phyloP scores from a whole-genome alignment of 1,284 basidiomycete species.

The Ustilago cynodontis region DNA sequence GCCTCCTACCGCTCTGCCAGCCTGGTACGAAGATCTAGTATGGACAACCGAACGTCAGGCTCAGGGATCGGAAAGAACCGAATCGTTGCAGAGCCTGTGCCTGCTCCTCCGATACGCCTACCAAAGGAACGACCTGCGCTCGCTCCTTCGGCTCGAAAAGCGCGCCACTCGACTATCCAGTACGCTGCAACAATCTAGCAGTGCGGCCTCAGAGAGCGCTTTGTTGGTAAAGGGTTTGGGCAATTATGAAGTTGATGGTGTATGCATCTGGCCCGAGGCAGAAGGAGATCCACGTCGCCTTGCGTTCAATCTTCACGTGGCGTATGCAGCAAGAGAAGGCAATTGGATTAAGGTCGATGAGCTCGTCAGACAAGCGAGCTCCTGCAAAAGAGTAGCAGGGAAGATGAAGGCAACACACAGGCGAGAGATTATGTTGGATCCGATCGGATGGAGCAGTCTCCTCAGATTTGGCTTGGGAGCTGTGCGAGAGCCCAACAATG shows the following conservation, averaged over 20 bases:
- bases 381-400: not conserved
- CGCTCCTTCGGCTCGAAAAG: conserved; percentile 25
- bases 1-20: conserved; percentile 14
- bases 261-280: conserved; percentile 25
- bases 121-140: conserved; percentile 30
- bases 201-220: not conserved
- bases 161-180: conserved; percentile 11
- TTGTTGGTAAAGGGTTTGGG: conserved; percentile 1
- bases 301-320: conserved; percentile 37
- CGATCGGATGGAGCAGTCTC: conserved; percentile 33
- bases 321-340: conserved; percentile 25
- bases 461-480: conserved; percentile 30
- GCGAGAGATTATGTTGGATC: not conserved
- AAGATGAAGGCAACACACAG: not conserved
- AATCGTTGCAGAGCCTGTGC: conserved; percentile 23
- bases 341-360: conserved; percentile 37
- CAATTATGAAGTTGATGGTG: conserved; percentile 11
- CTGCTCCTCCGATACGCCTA: conserved; percentile 29
- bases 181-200: not conserved
- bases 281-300: conserved; percentile 25
- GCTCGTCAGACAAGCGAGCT: conserved; percentile 15
- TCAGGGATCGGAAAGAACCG: conserved; percentile 10
- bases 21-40: conserved; percentile 43
- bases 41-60: conserved; percentile 37
- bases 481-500: not conserved